A percentile compares a stretch with the other conserved stretches of the same genome.
These are phyloP conservation scores for Zygosaccharomyces sapae DNA, from an alignment of 1,139 yeast species.

Conservation along the genomic window DNA sequence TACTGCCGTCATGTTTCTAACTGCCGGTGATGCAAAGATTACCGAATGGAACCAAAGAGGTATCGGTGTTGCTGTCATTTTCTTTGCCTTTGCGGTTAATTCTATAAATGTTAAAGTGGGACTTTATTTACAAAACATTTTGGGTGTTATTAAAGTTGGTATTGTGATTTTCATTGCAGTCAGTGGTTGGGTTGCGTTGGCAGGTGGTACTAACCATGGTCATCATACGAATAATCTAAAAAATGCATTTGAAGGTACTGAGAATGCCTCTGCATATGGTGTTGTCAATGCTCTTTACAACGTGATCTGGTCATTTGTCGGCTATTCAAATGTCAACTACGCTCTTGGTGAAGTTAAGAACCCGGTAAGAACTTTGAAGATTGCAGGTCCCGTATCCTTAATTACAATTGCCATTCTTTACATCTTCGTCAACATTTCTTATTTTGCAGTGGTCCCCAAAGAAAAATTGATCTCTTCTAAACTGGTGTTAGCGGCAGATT, in stretches of 20 bases:
- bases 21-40: conserved; percentile 66
- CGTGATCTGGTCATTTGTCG: conserved; percentile 77
- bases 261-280: conserved; percentile 66
- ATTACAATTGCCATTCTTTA: conserved; percentile 56
- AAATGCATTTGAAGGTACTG: conserved; percentile 55
- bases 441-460: conserved; percentile 71
- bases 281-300: conserved; percentile 73
- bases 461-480: conserved; percentile 58
- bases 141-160: conserved; percentile 68
- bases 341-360: conserved; percentile 75
- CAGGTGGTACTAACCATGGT: conserved; percentile 57
- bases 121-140: conserved; percentile 58
- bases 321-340: conserved; percentile 73
- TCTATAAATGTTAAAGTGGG: conserved; percentile 61
- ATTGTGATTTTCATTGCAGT: conserved; percentile 65
- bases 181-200: conserved; percentile 80
- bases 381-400: conserved; percentile 72
- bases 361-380: conserved; percentile 62
- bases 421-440: conserved; percentile 65
- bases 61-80: conserved; percentile 67
- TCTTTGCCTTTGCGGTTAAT: conserved; percentile 67
- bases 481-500: conserved; percentile 67
- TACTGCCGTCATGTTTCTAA: conserved; percentile 42
- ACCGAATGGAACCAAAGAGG: conserved; percentile 75
- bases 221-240: conserved; percentile 56